These are phyloP conservation scores for Nakaseomyces nivariensis DNA, from an alignment of 1,139 yeast genomes.

Conservation along the genomic window DNA sequence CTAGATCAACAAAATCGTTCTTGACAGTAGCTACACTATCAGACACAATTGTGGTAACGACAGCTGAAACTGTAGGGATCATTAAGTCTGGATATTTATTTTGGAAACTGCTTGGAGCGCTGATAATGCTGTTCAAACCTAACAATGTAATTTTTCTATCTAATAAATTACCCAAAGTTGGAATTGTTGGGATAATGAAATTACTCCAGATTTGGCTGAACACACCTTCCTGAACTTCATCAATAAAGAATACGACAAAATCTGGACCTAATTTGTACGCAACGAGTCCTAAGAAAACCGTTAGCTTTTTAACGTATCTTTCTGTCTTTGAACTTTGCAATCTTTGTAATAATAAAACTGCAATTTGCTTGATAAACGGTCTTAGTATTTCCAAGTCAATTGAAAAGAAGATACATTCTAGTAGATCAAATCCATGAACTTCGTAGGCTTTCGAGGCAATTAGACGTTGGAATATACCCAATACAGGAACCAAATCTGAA, in stretches of 20 bases:
- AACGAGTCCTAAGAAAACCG: constrained; percentile 49
- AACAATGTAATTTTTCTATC: constrained; percentile 70
- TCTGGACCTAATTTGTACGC: constrained; percentile 35
- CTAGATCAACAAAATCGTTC: constrained; percentile 32
- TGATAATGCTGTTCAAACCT: constrained; percentile 55
- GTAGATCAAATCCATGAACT: constrained; percentile 69
- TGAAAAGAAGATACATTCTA: constrained; percentile 56
- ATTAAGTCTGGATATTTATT: constrained; percentile 39
- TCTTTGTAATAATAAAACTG: constrained; percentile 66
- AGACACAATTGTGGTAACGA: constrained; percentile 37
- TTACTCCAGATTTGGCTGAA: constrained; percentile 55
- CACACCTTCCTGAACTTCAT: constrained; percentile 32
- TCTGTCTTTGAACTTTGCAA: constrained; percentile 76
- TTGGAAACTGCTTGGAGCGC: constrained; percentile 27
- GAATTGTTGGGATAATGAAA: constrained; percentile 60
- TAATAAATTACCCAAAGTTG: constrained; percentile 51
- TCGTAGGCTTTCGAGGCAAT: constrained; percentile 80
- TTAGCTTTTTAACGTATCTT: constrained; percentile 63
- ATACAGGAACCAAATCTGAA: constrained; percentile 55
- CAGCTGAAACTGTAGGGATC: constrained; percentile 41
- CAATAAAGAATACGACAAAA: constrained; percentile 33
- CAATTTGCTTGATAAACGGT: constrained; percentile 61
- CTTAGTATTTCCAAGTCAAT: constrained; percentile 44
- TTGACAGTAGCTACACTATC: constrained; percentile 29
- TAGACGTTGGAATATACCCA: constrained; percentile 94